Evolutionary conservation across 768 basidiomycete genomes (phyloP).

Genomic region (Termitomyces sp.): DNA sequence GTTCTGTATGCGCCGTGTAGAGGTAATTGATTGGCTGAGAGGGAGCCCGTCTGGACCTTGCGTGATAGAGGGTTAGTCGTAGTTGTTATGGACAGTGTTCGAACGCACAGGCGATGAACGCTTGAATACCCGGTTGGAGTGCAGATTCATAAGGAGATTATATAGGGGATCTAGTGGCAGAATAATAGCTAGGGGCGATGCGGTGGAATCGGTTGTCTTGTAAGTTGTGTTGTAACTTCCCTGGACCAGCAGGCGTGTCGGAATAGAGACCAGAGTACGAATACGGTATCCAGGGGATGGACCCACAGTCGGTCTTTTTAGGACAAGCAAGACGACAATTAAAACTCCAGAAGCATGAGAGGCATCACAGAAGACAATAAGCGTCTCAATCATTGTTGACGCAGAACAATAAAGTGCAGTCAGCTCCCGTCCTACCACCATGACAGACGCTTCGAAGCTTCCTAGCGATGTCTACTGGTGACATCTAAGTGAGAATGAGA

Average conservation of each 20-base stretch:
- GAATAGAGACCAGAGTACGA: background rate
- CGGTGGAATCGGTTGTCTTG: background rate
- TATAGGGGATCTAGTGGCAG: background rate
- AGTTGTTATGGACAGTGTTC: background rate
- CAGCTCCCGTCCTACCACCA: background rate
- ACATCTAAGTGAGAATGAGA: background rate
- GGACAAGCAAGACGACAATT: background rate
- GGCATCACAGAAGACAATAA: background rate
- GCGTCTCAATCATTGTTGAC: background rate
- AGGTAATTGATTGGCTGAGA: background rate
- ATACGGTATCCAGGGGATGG: background rate
- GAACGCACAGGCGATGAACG: background rate
- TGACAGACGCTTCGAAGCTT: background rate
- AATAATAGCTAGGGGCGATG: background rate
- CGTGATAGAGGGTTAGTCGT: background rate
- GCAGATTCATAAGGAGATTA: background rate
- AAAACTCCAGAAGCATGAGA: background rate
- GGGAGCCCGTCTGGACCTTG: background rate
- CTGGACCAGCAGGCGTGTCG: background rate
- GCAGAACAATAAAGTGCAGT: background rate
- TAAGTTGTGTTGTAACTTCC: background rate
- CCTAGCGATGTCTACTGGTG: background rate
- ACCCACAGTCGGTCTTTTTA: background rate
- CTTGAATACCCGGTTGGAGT: background rate
- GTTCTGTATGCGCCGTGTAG: conserved; percentile 7